Evolutionary conservation across 2,329 filamentous ascomycete species (phyloP).

Genomic region (Neonectria faginata): DNA sequence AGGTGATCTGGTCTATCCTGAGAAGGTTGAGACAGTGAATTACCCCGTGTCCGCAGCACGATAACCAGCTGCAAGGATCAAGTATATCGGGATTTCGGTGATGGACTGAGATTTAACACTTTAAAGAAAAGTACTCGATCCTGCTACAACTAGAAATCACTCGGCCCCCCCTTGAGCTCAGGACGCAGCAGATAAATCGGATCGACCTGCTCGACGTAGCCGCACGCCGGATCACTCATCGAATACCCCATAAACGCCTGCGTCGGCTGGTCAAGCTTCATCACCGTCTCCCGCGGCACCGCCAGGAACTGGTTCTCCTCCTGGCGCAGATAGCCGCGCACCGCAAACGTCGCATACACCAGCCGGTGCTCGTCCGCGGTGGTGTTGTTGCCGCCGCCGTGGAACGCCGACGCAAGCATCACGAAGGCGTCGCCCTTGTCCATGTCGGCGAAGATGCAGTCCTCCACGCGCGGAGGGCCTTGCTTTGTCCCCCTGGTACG

Average conservation of each 20-base stretch:
- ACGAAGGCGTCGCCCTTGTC: constrained; percentile 34
- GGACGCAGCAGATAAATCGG: constrained; percentile 32
- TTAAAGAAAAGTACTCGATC: too few species aligned
- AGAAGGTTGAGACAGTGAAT: constrained; percentile 13
- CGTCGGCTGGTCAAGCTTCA: constrained; percentile 21
- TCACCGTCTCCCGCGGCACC: constrained; percentile 14
- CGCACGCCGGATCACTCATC: constrained; percentile 32
- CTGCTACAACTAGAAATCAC: constrained; percentile 8
- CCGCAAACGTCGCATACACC: constrained; percentile 25
- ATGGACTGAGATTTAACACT: too few species aligned
- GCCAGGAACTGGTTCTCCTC: constrained; percentile 35
- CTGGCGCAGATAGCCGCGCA: constrained; percentile 27
- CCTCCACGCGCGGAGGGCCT: constrained; percentile 23
- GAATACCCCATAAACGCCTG: constrained; percentile 35
- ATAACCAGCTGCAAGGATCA: too few species aligned
- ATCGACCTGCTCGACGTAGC: constrained; percentile 33
- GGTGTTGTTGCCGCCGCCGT: constrained; percentile 29
- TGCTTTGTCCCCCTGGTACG: constrained; percentile 6
- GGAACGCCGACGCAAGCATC: constrained; percentile 32
- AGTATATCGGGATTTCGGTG: too few species aligned
- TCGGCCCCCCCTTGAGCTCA: constrained; percentile 22
- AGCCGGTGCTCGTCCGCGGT: constrained; percentile 28
- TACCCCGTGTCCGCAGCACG: neutral
- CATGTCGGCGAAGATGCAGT: constrained; percentile 32
- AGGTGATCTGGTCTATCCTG: constrained; percentile 45